These are phyloP conservation scores for Selaginella tamariscina DNA, from an alignment of 75 land plant genomes.

Conservation along the genomic window DNA sequence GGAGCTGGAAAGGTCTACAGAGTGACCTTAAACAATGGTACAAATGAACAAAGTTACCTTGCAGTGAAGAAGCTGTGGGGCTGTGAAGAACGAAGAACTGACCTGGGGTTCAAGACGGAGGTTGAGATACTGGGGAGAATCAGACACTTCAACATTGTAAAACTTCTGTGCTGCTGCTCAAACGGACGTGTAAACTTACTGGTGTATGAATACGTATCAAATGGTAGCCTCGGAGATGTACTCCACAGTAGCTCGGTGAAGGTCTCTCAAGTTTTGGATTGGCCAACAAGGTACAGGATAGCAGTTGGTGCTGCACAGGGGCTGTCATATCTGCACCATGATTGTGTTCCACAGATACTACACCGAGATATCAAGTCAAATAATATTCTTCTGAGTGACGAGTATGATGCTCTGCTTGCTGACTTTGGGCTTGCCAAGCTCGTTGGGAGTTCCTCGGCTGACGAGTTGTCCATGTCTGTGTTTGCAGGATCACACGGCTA, in stretches of 20 bases:
- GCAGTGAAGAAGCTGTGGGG: conserved; percentile 45
- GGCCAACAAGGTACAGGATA: conserved; percentile 33
- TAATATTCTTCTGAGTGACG: conserved; percentile 45
- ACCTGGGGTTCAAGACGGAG: conserved; percentile 23
- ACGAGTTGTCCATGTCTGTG: neutral
- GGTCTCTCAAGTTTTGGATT: conserved; percentile 16
- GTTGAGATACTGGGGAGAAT: conserved; percentile 49
- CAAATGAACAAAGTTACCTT: conserved; percentile 13
- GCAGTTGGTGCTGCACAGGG: conserved; percentile 52
- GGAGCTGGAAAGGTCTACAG: conserved; percentile 38
- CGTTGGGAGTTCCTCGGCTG: neutral
- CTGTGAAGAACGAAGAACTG: conserved; percentile 2
- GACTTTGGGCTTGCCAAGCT: conserved; percentile 65
- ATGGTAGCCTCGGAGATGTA: conserved; percentile 59
- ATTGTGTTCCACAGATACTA: conserved; percentile 38
- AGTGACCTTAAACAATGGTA: conserved; percentile 29
- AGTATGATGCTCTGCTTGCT: conserved; percentile 41
- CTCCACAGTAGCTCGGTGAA: conserved; percentile 27
- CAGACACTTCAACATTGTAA: conserved; percentile 67
- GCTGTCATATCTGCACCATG: conserved; percentile 54
- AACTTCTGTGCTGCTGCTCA: conserved; percentile 62
- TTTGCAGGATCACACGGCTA: conserved; percentile 9
- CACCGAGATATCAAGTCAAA: conserved; percentile 70
- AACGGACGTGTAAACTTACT: conserved; percentile 39
- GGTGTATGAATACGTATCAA: conserved; percentile 69